phyloP scores from a whole-genome alignment of 257 asterid genomes.

The Ilex asprella region DNA sequence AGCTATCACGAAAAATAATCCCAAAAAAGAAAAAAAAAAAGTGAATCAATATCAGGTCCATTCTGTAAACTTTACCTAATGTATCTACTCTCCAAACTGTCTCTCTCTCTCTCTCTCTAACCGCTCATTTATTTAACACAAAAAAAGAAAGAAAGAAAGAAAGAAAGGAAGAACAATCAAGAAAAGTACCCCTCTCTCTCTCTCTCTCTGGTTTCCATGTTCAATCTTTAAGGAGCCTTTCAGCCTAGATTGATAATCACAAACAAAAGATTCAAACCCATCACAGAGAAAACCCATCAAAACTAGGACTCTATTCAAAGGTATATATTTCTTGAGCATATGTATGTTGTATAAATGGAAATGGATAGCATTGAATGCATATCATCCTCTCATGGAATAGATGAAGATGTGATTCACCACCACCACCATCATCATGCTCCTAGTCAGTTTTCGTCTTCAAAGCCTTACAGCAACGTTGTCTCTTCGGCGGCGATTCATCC shows the following conservation, averaged over 20 bases:
- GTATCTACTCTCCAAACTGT: too few relatives aligned
- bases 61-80: too few relatives aligned
- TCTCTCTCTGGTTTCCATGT: conserved; percentile 1
- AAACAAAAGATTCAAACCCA: too few relatives aligned
- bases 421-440: conserved; percentile 18
- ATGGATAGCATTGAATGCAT: conserved; percentile 37
- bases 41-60: too few relatives aligned
- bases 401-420: conserved; percentile 30
- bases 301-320: not conserved
- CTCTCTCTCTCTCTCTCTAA: too few relatives aligned
- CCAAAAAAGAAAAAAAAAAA: too few relatives aligned
- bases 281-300: not conserved
- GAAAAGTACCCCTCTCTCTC: conserved; percentile 9
- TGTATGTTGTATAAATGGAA: conserved; percentile 23
- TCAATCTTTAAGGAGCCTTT: not conserved
- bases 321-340: not conserved
- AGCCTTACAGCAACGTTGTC: conserved; percentile 11
- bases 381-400: conserved; percentile 29
- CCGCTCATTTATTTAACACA: too few relatives aligned
- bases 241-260: too few relatives aligned
- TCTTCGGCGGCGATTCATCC: conserved; percentile 13
- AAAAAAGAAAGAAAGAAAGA: too few relatives aligned
- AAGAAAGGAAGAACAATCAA: not conserved
- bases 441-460: conserved; percentile 26
- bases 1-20: too few relatives aligned